These are phyloP conservation scores for Colletotrichum sp. DNA, from an alignment of 2,329 filamentous ascomycete genomes.

Conservation along the genomic window DNA sequence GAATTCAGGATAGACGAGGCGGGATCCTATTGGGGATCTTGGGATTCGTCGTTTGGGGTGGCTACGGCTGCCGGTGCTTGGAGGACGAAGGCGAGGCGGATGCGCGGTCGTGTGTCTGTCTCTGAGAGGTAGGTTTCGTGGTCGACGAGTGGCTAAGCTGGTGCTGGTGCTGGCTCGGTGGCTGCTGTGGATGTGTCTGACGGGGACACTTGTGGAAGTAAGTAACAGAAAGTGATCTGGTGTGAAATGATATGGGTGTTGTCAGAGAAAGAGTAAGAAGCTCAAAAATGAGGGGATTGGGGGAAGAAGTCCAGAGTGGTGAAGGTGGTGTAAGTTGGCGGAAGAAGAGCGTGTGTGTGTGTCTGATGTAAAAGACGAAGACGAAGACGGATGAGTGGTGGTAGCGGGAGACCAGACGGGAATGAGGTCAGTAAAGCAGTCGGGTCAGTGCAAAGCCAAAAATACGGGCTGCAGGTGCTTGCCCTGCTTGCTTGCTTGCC, in stretches of 20 bases:
- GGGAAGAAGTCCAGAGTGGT: not conserved
- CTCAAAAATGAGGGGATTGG: constrained; percentile 19
- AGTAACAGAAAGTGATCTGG: not conserved
- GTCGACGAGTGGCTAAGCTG: constrained; percentile 8
- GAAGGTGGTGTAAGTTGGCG: not conserved
- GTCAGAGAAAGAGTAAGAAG: constrained; percentile 4
- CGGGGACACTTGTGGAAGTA: constrained; percentile 9
- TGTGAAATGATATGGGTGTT: not conserved
- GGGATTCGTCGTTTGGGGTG: not conserved
- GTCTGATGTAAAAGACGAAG: constrained; percentile 22
- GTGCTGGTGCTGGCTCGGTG: constrained; percentile 8
- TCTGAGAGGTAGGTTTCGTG: not conserved
- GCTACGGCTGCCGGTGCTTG: not conserved
- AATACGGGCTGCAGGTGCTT: not conserved
- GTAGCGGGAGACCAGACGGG: constrained; percentile 17
- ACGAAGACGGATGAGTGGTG: not conserved
- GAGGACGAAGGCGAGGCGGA: not conserved
- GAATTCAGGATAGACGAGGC: not conserved
- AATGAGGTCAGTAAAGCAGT: constrained; percentile 21
- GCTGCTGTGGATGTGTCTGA: constrained; percentile 14
- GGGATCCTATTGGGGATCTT: not conserved
- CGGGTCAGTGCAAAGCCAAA: constrained; percentile 16
- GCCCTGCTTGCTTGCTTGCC: not conserved
- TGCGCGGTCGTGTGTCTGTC: constrained; percentile 15
- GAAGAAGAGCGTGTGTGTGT: not conserved